These are phyloP conservation scores for Cichorium intybus DNA, from an alignment of 140 eudicot genomes.

Conservation along the genomic window DNA sequence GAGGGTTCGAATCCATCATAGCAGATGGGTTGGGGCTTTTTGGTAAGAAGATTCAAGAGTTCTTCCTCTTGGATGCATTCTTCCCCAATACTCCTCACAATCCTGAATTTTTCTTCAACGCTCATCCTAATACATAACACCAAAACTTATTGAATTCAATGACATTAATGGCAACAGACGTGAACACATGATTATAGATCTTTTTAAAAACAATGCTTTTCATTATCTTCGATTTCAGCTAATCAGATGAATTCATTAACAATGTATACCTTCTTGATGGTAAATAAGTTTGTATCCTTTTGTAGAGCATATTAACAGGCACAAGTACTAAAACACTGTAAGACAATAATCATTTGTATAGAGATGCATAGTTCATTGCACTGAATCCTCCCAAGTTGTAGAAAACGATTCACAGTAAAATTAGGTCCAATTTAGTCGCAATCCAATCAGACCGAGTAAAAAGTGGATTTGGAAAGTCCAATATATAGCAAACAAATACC, in stretches of 20 bases:
- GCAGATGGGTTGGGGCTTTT: constrained; percentile 78
- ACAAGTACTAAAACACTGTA: too few species aligned
- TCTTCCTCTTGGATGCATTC: constrained; percentile 91
- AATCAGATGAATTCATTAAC: too few species aligned
- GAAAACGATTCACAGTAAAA: neutral
- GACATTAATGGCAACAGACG: neutral
- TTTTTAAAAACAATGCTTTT: neutral
- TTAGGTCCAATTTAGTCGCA: neutral
- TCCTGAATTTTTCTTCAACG: constrained; percentile 52
- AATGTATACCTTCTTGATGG: too few species aligned
- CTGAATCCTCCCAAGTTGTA: neutral
- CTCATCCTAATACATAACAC: constrained; percentile 42
- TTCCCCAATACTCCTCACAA: constrained; percentile 82
- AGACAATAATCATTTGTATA: neutral
- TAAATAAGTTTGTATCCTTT: neutral
- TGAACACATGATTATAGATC: neutral
- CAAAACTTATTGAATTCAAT: neutral
- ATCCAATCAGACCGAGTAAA: neutral
- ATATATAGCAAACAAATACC: neutral
- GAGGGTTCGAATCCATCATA: constrained; percentile 96
- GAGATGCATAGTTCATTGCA: neutral
- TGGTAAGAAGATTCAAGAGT: constrained; percentile 54
- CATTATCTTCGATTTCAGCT: neutral
- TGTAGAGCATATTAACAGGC: too few species aligned
- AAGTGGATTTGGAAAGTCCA: neutral